Evolutionary conservation across 768 basidiomycete genomes (phyloP).

Genomic region (Coprinopsis cinerea): DNA sequence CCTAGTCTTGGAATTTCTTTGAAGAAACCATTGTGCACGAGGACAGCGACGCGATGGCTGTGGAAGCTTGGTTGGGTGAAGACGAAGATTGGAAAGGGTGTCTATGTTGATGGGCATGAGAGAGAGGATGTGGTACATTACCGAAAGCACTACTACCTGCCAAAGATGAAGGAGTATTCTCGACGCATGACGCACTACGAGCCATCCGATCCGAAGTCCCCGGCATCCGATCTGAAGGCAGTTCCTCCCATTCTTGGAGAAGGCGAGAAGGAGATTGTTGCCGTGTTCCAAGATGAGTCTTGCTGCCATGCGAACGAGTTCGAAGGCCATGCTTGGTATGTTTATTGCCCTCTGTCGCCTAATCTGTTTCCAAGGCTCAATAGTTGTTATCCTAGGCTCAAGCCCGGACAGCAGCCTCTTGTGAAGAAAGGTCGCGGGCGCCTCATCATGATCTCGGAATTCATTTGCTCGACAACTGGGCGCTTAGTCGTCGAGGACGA

Average conservation of each 20-base stretch:
- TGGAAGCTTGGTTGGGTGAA: conserved; percentile 25
- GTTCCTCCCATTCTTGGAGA: conserved; percentile 16
- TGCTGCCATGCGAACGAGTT: conserved; percentile 25
- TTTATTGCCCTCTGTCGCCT: neutral
- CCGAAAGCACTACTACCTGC: conserved; percentile 22
- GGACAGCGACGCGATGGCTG: conserved; percentile 35
- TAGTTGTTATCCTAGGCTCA: conserved; percentile 2
- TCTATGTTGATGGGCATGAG: conserved; percentile 24
- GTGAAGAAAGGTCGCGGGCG: conserved; percentile 26
- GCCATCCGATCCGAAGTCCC: neutral
- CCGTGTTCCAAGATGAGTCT: conserved; percentile 26
- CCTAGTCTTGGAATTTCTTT: conserved; percentile 23
- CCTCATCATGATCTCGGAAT: conserved; percentile 35
- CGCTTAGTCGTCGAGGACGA: conserved; percentile 20
- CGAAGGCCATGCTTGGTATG: conserved; percentile 5
- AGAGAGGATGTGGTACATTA: conserved; percentile 30
- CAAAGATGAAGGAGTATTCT: conserved; percentile 18
- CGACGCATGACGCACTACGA: conserved; percentile 15
- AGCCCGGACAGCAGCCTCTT: conserved; percentile 17
- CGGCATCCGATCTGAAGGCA: conserved; percentile 1
- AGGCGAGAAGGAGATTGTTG: conserved; percentile 22
- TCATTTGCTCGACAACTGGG: conserved; percentile 30
- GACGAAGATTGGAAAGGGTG: conserved; percentile 24
- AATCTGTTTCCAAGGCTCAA: neutral
- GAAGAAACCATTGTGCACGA: conserved; percentile 18